These are phyloP conservation scores for Glaciozyma antarctica DNA, from an alignment of 768 basidiomycete species.

Conservation along the genomic window DNA sequence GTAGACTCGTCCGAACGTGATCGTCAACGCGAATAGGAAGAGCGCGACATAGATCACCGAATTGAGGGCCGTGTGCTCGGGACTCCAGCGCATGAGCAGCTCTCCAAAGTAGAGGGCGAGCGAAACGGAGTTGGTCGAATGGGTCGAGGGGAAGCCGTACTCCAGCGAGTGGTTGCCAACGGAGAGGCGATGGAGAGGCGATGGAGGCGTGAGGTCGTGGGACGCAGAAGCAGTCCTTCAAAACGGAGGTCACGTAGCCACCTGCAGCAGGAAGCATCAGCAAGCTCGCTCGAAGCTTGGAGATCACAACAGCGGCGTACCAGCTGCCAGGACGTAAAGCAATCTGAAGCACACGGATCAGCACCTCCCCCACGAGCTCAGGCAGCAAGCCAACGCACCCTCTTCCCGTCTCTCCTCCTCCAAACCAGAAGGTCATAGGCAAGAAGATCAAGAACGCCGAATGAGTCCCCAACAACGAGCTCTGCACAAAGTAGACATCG, in stretches of 20 bases:
- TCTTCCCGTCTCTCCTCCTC: slow-evolving; percentile 57
- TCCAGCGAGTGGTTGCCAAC: slow-evolving; percentile 43
- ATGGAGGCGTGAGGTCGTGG: slow-evolving; percentile 85
- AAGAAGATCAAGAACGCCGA: slow-evolving; percentile 77
- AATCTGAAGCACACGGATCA: background rate
- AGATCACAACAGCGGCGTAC: slow-evolving; percentile 40
- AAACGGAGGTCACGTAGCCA: slow-evolving; percentile 74
- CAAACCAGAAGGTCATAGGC: slow-evolving; percentile 82
- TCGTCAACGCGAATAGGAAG: slow-evolving; percentile 35
- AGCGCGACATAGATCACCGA: slow-evolving; percentile 12
- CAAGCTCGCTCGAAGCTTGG: slow-evolving; percentile 52
- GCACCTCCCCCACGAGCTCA: background rate
- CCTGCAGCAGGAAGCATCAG: slow-evolving; percentile 47
- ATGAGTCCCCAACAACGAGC: slow-evolving; percentile 69
- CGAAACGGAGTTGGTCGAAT: slow-evolving; percentile 81
- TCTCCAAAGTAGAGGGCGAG: slow-evolving; percentile 67
- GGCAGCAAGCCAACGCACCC: slow-evolving; percentile 49
- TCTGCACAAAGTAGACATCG: slow-evolving; percentile 74
- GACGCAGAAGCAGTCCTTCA: slow-evolving; percentile 76
- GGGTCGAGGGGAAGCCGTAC: slow-evolving; percentile 93
- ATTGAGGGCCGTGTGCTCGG: background rate
- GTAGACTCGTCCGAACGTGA: slow-evolving; percentile 40
- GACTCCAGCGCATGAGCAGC: background rate
- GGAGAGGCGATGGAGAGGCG: slow-evolving; percentile 61
- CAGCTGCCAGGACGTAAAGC: slow-evolving; percentile 29